Base-by-base conservation (phyloP, 805 yeast species). In the Teunomyces funiuensis region DNA sequence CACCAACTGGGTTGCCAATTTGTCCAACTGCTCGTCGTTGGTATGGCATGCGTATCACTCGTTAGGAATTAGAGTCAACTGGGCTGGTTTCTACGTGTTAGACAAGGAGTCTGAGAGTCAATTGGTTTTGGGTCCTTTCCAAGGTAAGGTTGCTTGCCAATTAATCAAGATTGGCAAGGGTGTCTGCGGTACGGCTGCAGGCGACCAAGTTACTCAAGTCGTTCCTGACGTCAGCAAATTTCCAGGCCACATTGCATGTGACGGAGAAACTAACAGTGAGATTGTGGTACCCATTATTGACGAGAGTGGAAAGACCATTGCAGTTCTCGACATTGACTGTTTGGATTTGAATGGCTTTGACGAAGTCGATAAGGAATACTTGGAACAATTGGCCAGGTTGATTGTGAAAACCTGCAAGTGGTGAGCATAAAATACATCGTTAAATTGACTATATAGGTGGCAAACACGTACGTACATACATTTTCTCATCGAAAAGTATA, bases 201-300 rank as follows among this genome's bases (percentile, higher is more conserved):
- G 56, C 0, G 48, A 68, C 0, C 61, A 63, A 41, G 40, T 60
- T 33, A 85, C 96, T 1, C 96, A 88, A 57, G 55, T 89, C 5
- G 97, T 91, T 8, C 71, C 74, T 1, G 79, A 91, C 58, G 98
- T 91, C 2, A 72, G 83, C 15, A 60, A 76, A 51, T 88, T 80
- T 53, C 95, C 96, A 0, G 95, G 95, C 1, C 98, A 91, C 58
- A 93, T 91, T 49, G 98, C 98, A 0, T 91, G 99, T 65, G 99
- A 93, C 65, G 96, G 96, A 0, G 96, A 83, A 44, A 91, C 98
- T 0, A 76, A 84, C 48, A 85, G 96, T 60, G 99, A 91, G 58
- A 85, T 91, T 22, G 98, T 93, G 15, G 90, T 91, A 2, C 98
- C 98, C 0, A 26, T 61, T 2, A 54, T 80, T 0, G 58, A 58